Evolutionary conservation across 1,284 basidiomycete species (phyloP).

Genomic region (Cryptococcus wingfieldii): DNA sequence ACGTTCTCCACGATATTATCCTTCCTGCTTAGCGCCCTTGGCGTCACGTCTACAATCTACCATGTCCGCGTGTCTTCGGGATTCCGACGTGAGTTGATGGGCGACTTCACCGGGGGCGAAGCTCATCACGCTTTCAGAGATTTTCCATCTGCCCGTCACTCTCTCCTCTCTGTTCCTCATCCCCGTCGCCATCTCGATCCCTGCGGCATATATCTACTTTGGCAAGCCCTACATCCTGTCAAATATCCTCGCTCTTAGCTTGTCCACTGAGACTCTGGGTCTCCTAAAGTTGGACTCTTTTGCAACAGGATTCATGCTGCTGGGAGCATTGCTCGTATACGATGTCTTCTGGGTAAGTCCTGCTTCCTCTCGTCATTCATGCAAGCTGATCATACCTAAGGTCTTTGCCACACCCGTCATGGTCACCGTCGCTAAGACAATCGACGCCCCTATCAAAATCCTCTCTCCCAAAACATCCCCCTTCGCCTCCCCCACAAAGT

Average conservation of each 20-base stretch:
- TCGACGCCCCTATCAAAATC: conserved; percentile 92
- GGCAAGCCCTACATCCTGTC: conserved; percentile 67
- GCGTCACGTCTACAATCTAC: conserved; percentile 27
- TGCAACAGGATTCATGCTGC: conserved; percentile 75
- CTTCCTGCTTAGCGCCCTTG: conserved; percentile 18
- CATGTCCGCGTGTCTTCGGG: conserved; percentile 43
- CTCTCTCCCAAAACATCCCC: conserved; percentile 64
- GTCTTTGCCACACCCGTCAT: conserved; percentile 55
- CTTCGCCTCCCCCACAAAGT: conserved; percentile 57
- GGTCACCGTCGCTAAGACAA: conserved; percentile 84
- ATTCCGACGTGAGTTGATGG: conserved; percentile 36
- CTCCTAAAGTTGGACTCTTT: conserved; percentile 87
- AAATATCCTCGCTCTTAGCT: conserved; percentile 76
- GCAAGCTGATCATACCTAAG: conserved; percentile 10
- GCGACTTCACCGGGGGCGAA: neutral
- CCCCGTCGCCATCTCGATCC: conserved; percentile 63
- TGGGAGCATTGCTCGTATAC: conserved; percentile 78
- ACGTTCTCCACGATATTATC: conserved; percentile 34
- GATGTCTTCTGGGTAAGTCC: conserved; percentile 65
- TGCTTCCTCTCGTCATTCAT: neutral
- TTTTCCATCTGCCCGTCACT: conserved; percentile 46
- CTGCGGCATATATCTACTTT: conserved; percentile 62
- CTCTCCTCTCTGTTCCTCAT: conserved; percentile 59
- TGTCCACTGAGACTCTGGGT: conserved; percentile 75
- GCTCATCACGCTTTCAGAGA: conserved; percentile 22